These are phyloP conservation scores for Babesia ovata DNA, from an alignment of 169 alveolate species.

Conservation along the genomic window DNA sequence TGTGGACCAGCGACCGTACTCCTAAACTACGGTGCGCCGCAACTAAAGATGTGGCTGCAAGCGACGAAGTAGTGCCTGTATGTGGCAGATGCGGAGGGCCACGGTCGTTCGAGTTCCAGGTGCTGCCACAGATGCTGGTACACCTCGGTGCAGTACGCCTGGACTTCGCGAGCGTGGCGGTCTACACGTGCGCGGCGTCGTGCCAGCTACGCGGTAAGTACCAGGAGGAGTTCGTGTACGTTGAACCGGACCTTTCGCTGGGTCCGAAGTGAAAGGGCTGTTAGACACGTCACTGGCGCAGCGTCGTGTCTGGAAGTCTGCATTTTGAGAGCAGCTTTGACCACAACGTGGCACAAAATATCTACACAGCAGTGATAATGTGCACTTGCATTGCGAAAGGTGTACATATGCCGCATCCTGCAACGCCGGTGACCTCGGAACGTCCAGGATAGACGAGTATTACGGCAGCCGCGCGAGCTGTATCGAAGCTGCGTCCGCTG, in stretches of 20 bases:
- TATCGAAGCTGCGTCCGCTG: no score
- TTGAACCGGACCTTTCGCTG: constrained; percentile 60
- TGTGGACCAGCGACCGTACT: constrained; percentile 65
- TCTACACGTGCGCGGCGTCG: constrained; percentile 67
- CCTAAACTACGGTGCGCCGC: constrained; percentile 3
- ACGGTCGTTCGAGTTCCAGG: constrained; percentile 67
- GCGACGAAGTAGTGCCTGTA: constrained; percentile 19
- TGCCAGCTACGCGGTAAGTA: constrained; percentile 50
- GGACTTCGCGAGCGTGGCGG: constrained; percentile 61
- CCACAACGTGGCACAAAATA: no score
- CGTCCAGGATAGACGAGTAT: no score
- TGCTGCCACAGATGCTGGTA: constrained; percentile 60
- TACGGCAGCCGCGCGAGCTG: no score
- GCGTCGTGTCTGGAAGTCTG: no score
- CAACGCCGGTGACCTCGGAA: no score
- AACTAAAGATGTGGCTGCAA: background rate
- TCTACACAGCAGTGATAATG: no score
- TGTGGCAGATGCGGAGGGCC: constrained; percentile 62
- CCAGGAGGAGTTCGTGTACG: constrained; percentile 49
- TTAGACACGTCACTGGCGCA: no score
- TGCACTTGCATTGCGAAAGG: no score
- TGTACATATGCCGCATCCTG: no score
- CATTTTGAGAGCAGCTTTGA: no score
- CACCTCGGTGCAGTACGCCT: constrained; percentile 37
- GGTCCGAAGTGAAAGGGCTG: constrained; percentile 15